Evolutionary conservation across 176 grass and related monocot species (phyloP).

Genomic region (Aegilops bicornis): DNA sequence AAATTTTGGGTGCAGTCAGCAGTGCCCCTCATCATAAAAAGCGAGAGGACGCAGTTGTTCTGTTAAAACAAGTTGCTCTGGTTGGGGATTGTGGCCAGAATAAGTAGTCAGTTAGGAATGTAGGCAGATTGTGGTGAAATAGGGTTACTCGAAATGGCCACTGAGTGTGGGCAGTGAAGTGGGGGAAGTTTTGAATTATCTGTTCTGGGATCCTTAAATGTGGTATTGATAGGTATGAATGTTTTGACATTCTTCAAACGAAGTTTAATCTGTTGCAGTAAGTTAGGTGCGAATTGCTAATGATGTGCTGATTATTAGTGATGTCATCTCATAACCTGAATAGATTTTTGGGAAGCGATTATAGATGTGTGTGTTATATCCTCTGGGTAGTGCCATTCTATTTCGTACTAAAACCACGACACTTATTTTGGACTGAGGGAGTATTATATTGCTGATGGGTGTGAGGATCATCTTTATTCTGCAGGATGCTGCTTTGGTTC

Average conservation of each 20-base stretch:
- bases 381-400: neutral
- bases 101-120: neutral
- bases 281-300: neutral
- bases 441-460: constrained; percentile 4
- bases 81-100: neutral
- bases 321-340: neutral
- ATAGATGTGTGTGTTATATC: neutral
- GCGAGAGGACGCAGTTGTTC: neutral
- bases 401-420: neutral
- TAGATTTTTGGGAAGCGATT: neutral
- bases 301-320: neutral
- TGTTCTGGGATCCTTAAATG: neutral
- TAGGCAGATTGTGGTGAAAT: neutral
- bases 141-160: neutral
- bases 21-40: neutral
- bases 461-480: constrained; percentile 26
- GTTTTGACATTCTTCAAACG: neutral
- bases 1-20: neutral
- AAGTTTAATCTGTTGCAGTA: neutral
- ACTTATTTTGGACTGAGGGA: too few species aligned
- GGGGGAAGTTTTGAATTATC: neutral
- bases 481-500: constrained; percentile 80
- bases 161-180: neutral
- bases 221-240: neutral
- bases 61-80: neutral